These are phyloP conservation scores for Brettanomyces sp. DNA, from an alignment of 805 yeast species.

Conservation along the genomic window DNA sequence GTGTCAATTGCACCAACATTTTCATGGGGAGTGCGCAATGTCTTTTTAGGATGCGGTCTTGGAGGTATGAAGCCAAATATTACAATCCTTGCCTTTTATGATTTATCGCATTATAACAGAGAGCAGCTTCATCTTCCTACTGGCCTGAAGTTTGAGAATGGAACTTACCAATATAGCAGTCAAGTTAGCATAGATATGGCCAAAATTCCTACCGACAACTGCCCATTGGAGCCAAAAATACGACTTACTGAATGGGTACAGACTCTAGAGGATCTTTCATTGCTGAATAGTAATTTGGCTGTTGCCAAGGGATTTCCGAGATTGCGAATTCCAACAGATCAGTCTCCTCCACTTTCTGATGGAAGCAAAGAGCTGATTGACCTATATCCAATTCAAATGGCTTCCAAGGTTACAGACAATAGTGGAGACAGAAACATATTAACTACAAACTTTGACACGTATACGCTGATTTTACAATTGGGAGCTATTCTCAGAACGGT, in stretches of 20 bases:
- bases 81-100: conserved; percentile 84
- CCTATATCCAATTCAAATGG: conserved; percentile 94
- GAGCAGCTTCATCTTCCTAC: conserved; percentile 10
- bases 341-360: conserved; percentile 22
- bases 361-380: conserved; percentile 55
- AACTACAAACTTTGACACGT: conserved; percentile 92
- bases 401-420: conserved; percentile 62
- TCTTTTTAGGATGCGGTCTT: conserved; percentile 86
- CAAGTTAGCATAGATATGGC: conserved; percentile 17
- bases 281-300: conserved; percentile 87
- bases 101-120: conserved; percentile 29
- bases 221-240: conserved; percentile 62
- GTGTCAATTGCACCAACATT: conserved; percentile 79
- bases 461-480: conserved; percentile 83
- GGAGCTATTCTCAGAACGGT: conserved; percentile 93
- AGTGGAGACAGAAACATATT: conserved; percentile 55
- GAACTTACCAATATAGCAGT: conserved; percentile 11
- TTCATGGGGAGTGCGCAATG: conserved; percentile 93
- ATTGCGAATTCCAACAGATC: conserved; percentile 51
- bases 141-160: conserved; percentile 17
- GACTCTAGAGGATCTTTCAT: conserved; percentile 77
- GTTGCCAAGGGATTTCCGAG: conserved; percentile 80
- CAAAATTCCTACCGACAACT: conserved; percentile 47
- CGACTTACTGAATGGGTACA: conserved; percentile 83
- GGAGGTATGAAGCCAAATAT: conserved; percentile 98